These are phyloP conservation scores for Fusarium sp. DNA, from an alignment of 2,329 filamentous ascomycete species.

Conservation along the genomic window DNA sequence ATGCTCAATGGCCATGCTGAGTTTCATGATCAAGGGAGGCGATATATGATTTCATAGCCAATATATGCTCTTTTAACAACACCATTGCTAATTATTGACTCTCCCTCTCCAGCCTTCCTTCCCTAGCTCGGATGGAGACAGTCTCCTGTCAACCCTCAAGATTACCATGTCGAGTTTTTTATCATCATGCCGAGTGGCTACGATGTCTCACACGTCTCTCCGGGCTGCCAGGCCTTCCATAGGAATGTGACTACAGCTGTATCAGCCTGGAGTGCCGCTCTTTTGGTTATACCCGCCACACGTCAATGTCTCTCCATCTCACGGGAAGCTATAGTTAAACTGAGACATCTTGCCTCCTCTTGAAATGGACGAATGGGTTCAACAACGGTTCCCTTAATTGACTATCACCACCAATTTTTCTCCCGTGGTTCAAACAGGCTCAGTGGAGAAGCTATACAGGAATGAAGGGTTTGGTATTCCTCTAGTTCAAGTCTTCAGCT, in stretches of 20 bases:
- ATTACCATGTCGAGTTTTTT: neutral
- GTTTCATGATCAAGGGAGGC: neutral
- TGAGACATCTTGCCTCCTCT: conserved; percentile 51
- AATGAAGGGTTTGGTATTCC: conserved; percentile 55
- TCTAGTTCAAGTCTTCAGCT: conserved; percentile 24
- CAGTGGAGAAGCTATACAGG: conserved; percentile 44
- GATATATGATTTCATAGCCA: conserved; percentile 2
- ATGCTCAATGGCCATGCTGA: neutral
- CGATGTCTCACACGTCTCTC: conserved; percentile 41
- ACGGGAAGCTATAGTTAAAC: conserved; percentile 8
- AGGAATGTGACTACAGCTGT: conserved; percentile 45
- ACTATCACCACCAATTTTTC: conserved; percentile 24
- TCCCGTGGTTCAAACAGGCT: conserved; percentile 39
- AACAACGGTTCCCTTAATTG: conserved; percentile 23
- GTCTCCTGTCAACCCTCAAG: conserved; percentile 13
- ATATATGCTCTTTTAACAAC: conserved; percentile 20
- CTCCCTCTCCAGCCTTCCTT: conserved; percentile 11
- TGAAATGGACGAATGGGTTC: conserved; percentile 41
- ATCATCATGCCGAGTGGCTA: conserved; percentile 21
- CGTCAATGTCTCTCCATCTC: conserved; percentile 7
- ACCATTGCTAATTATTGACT: conserved; percentile 23
- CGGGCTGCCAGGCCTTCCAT: conserved; percentile 27
- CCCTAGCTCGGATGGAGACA: neutral
- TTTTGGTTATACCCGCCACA: conserved; percentile 32
- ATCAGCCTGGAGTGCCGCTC: conserved; percentile 28